phyloP scores from a whole-genome alignment of 441 rosid species.

The Arabidopsis lyrata region DNA sequence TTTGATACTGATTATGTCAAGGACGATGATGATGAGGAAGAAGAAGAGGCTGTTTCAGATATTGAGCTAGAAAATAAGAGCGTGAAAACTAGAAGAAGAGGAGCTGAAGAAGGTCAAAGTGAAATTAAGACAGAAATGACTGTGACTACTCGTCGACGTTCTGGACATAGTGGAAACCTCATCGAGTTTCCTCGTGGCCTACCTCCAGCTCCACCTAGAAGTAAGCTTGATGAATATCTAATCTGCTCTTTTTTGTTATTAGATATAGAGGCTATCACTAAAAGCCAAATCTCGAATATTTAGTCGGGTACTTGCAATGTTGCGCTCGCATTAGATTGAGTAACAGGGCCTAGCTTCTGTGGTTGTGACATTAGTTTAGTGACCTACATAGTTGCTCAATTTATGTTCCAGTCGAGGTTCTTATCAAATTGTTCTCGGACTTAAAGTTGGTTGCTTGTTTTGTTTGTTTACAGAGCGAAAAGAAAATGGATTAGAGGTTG shows the following conservation, averaged over 20 bases:
- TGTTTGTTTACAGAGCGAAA: constrained; percentile 64
- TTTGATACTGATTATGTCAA: constrained; percentile 66
- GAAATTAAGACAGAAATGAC: constrained; percentile 62
- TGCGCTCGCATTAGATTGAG: not conserved
- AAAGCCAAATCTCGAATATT: not conserved
- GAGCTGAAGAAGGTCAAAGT: constrained; percentile 48
- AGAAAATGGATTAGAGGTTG: constrained; percentile 79
- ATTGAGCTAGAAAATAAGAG: constrained; percentile 57
- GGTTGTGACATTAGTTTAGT: not conserved
- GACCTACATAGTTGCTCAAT: not conserved
- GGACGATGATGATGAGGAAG: constrained; percentile 44
- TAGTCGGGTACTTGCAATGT: not conserved
- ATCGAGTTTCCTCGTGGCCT: constrained; percentile 94
- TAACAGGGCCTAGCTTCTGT: not conserved
- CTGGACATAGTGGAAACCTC: constrained; percentile 52
- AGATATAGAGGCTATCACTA: not conserved
- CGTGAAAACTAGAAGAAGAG: constrained; percentile 67
- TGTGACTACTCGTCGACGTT: constrained; percentile 82
- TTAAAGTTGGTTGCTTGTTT: not conserved
- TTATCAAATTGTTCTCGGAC: not conserved
- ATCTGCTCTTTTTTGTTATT: not conserved
- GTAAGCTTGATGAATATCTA: constrained; percentile 52
- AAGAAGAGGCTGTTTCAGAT: constrained; percentile 62
- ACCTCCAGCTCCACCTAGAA: constrained; percentile 90
- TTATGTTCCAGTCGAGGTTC: not conserved